Evolutionary conservation across 2,329 filamentous ascomycete species (phyloP).

Genomic region (Capronia americana): DNA sequence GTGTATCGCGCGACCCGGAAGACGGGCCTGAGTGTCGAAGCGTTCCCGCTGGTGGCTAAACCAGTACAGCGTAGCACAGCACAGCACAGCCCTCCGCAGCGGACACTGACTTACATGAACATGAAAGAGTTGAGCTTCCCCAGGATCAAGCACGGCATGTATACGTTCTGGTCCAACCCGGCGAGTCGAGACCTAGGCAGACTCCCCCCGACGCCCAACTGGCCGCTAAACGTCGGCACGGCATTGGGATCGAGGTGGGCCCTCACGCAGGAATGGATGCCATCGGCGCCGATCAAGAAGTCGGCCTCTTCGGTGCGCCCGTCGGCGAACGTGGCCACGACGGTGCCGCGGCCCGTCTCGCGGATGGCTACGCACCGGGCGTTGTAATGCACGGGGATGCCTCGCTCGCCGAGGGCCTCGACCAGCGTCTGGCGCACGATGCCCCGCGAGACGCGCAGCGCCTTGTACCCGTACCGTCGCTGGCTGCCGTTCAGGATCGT

Average conservation of each 20-base stretch:
- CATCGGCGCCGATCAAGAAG: constrained; percentile 41
- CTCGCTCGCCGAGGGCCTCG: constrained; percentile 19
- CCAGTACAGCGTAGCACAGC: no score
- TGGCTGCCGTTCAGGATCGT: constrained; percentile 42
- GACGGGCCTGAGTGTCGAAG: not conserved
- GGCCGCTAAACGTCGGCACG: constrained; percentile 35
- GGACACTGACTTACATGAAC: constrained; percentile 11
- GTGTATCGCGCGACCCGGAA: not conserved
- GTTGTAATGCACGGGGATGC: constrained; percentile 30
- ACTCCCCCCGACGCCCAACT: constrained; percentile 32
- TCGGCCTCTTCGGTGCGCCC: constrained; percentile 34
- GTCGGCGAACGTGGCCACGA: constrained; percentile 29
- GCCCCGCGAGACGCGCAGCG: constrained; percentile 33
- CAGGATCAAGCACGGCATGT: constrained; percentile 35
- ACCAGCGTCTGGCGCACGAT: constrained; percentile 31
- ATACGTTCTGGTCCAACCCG: constrained; percentile 9
- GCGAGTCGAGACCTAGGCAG: constrained; percentile 18
- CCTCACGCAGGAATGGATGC: constrained; percentile 40
- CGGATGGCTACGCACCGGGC: constrained; percentile 27
- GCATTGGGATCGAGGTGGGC: constrained; percentile 24
- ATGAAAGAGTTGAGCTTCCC: constrained; percentile 33
- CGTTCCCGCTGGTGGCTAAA: not conserved
- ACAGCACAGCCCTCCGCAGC: no score
- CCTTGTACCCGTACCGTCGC: constrained; percentile 42
- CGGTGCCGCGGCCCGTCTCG: constrained; percentile 23